A percentile compares a stretch with the other conserved stretches of the same genome.
phyloP scores from a whole-genome alignment of 495 filamentous ascomycete genomes.

The Tricharina praecox region DNA sequence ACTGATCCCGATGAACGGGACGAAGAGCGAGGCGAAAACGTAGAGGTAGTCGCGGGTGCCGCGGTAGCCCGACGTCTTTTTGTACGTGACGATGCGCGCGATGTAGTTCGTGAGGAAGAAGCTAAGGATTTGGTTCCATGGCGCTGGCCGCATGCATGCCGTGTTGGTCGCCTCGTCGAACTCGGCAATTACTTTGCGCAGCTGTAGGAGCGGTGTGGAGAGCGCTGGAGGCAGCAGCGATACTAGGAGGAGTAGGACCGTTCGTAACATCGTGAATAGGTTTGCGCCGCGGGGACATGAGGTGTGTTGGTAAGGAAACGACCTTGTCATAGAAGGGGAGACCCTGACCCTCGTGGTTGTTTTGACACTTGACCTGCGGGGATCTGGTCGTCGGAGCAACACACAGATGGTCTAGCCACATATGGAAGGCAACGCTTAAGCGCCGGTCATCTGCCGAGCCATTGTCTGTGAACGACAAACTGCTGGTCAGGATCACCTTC shows the following conservation, averaged over 20 bases:
- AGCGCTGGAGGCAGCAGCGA: neutral
- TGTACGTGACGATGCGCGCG: constrained; percentile 32
- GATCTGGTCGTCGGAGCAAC: no score
- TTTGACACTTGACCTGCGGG: no score
- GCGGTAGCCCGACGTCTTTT: constrained; percentile 30
- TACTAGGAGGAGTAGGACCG: neutral
- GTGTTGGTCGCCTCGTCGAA: neutral
- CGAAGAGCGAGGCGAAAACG: constrained; percentile 23
- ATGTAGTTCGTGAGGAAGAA: constrained; percentile 34
- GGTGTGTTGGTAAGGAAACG: no score
- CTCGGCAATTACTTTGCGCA: neutral
- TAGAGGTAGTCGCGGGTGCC: constrained; percentile 21
- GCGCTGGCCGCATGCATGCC: constrained; percentile 18
- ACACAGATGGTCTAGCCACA: no score
- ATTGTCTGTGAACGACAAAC: no score
- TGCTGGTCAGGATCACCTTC: no score
- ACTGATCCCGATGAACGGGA: constrained; percentile 27
- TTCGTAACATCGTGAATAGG: no score
- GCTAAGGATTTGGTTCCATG: constrained; percentile 28
- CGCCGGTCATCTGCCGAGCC: no score
- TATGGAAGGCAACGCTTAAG: no score
- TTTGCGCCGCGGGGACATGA: no score
- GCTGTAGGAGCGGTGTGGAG: neutral
- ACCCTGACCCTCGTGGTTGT: no score
- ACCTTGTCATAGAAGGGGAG: no score